Evolutionary conservation across 371 early-diverging fungal genomes (phyloP).

Genomic region (Basidiobolus meristosporus): DNA sequence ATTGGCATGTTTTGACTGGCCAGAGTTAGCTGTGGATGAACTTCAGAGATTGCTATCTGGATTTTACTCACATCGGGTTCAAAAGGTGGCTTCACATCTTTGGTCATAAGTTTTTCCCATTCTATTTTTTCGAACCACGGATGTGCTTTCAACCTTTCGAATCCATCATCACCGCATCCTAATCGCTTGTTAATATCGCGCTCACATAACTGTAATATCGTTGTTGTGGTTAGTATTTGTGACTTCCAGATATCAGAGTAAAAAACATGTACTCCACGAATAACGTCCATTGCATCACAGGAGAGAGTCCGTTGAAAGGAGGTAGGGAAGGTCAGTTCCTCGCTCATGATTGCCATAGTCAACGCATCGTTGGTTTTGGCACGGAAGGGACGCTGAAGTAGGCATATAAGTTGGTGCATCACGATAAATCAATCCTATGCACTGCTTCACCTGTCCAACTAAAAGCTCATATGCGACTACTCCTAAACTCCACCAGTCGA

Average conservation of each 20-base stretch:
- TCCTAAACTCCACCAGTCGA: slow-evolving; percentile 86
- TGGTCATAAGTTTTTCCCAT: slow-evolving; percentile 29
- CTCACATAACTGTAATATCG: no score
- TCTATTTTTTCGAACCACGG: slow-evolving; percentile 36
- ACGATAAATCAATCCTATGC: no score
- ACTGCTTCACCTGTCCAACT: slow-evolving; percentile 52
- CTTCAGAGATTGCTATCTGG: no score
- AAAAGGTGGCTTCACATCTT: slow-evolving; percentile 35
- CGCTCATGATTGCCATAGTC: slow-evolving; percentile 35
- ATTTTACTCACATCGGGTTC: no score
- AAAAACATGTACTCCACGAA: no score
- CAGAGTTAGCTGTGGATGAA: no score
- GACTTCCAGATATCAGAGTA: no score
- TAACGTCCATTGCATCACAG: slow-evolving; percentile 24
- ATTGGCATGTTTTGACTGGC: slow-evolving; percentile 46
- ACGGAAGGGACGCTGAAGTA: slow-evolving; percentile 53
- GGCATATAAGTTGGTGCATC: background rate
- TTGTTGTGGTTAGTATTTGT: no score
- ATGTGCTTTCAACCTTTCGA: slow-evolving; percentile 28
- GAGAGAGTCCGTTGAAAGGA: slow-evolving; percentile 20
- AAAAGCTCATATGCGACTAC: slow-evolving; percentile 62
- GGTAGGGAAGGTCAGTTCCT: slow-evolving; percentile 32
- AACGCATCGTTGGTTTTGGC: slow-evolving; percentile 59
- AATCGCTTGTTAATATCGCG: slow-evolving; percentile 32
- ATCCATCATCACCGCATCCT: slow-evolving; percentile 29